Evolutionary conservation across 2,329 filamentous ascomycete genomes (phyloP).

Genomic region (Epichloe hybrida): DNA sequence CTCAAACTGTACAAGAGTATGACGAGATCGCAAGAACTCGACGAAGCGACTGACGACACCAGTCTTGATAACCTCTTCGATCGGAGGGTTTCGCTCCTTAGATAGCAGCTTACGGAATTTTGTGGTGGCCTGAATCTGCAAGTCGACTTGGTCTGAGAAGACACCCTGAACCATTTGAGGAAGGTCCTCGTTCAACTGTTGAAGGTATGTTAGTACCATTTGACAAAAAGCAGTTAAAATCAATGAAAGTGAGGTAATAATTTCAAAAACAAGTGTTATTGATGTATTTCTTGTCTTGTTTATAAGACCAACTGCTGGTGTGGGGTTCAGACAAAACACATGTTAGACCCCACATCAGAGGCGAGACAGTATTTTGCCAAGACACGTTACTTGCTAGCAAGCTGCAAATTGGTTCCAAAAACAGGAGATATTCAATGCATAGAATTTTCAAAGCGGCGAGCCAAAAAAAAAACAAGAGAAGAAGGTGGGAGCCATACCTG

Average conservation of each 20-base stretch:
- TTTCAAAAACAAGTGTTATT: no score
- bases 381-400: not conserved
- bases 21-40: constrained; percentile 92
- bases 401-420: not conserved
- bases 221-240: constrained; percentile 10
- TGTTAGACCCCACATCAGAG: constrained; percentile 19
- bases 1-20: constrained; percentile 97
- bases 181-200: constrained; percentile 88
- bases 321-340: constrained; percentile 17
- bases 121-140: constrained; percentile 92
- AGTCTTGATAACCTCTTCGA: constrained; percentile 98
- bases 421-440: constrained; percentile 1
- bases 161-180: constrained; percentile 96
- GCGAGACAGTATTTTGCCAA: constrained; percentile 5
- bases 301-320: constrained; percentile 11
- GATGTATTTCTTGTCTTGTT: not conserved
- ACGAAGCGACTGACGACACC: constrained; percentile 96
- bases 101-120: constrained; percentile 97
- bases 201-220: constrained; percentile 8
- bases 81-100: constrained; percentile 97
- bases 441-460: not conserved
- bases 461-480: not conserved
- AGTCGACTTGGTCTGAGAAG: constrained; percentile 97
- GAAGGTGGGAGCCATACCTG: constrained; percentile 50
- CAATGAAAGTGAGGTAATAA: not conserved